Conservation (phyloP, 176 grass and related monocot species). For the Melocanna baccifera region DNA sequence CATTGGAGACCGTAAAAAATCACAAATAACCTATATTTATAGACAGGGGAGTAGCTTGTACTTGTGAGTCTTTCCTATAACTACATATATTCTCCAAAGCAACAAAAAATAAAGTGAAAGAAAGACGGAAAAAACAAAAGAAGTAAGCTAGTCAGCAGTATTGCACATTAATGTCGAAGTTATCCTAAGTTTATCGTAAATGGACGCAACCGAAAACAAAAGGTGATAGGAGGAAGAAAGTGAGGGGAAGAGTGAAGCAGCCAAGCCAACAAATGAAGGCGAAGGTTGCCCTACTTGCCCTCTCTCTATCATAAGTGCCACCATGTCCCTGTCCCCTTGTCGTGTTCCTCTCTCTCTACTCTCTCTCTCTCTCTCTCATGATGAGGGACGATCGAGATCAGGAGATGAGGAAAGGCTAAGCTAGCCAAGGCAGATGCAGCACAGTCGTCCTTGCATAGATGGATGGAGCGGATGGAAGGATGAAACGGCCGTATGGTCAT, state of each 20-base stretch:
- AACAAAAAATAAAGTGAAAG: not conserved
- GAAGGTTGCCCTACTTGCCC: constrained; percentile 28
- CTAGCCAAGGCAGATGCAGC: not conserved
- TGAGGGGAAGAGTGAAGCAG: not conserved
- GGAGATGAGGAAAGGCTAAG: not conserved
- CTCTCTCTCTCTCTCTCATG: not conserved
- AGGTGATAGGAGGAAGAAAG: not conserved
- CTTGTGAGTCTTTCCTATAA: too few relatives aligned
- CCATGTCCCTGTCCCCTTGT: constrained; percentile 39
- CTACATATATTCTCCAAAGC: not conserved
- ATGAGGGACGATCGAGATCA: not conserved
- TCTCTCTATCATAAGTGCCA: constrained; percentile 32
- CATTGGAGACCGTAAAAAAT: too few relatives aligned
- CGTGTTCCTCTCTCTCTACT: constrained; percentile 16
- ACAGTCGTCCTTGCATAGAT: not conserved
- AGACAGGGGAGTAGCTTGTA: too few relatives aligned
- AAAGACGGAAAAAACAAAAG: not conserved
- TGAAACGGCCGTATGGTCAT: not conserved
- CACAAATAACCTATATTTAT: too few relatives aligned
- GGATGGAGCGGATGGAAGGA: constrained; percentile 14
- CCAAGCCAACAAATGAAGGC: not conserved
- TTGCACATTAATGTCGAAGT: not conserved
- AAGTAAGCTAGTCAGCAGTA: not conserved
- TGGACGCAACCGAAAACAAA: constrained; percentile 18
- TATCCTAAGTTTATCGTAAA: not conserved